Base-by-base conservation (phyloP, 2,329 filamentous ascomycete genomes). In the Ophiostoma piceae region DNA sequence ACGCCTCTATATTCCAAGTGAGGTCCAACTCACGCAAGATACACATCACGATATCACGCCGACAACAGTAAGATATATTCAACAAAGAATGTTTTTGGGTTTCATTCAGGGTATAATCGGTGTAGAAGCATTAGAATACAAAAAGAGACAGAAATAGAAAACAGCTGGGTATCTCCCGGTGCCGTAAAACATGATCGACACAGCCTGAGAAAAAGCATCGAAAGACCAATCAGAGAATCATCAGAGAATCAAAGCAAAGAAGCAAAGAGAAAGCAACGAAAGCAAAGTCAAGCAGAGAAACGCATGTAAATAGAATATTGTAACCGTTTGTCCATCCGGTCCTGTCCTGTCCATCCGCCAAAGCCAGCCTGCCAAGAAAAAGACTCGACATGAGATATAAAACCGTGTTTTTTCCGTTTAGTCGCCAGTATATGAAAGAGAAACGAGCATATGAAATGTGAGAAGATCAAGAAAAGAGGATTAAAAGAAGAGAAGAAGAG, bases 351-450 rank as follows among this genome's bases (percentile, higher is more conserved):
- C 60, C 60, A 37, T 64, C 29, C 60, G 29, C 60, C 62, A 65
- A 39, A 65, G 35, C 62, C 62, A 65, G 62, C 62, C 62, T 65
- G 62, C 62, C 62, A 39, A 65, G 35, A 32, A 64, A 16, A 39
- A 37, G 29, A 39, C 62, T 65, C 62, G 62, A 39, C 62, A 65
- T 22, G 19, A 39, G n/a, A 65, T 22, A 32, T 29, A 62, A 62
- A 62, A 62, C 57, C 57, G 26, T 62, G 7, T 16, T 62, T 57
- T 62, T 62, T 62, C 57, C 57, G 57, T 62, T 62, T 62, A 26
- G 32, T 62, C 57, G 57, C 57, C 57, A 62, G 22, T 11, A 57
- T 22, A 57, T 57, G 51, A 57, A 57, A 57, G 51, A 26, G n/a
- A 26, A n/a, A n/a, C 6, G 43, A 19, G 43, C 7, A 47, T 47